Evolutionary conservation across 2,329 filamentous ascomycete species (phyloP), one percentile per base, ranked within the genome.

Genomic region (Bipolaris cookei): DNA sequence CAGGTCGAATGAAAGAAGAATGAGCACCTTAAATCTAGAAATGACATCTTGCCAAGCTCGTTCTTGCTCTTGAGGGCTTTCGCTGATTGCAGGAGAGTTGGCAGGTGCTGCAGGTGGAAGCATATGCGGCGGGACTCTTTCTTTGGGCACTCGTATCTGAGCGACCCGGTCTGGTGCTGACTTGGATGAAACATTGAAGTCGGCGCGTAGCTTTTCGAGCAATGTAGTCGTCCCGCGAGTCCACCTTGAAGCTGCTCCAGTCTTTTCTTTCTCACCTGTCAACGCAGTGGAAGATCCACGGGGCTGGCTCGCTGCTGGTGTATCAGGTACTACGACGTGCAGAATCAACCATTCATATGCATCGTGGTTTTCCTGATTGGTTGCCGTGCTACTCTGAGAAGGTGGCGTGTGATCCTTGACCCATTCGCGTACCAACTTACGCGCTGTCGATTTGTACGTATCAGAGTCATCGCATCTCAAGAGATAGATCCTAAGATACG

Each of bases 381-480:
- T 91, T 18, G 79, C 73, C 6, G 86, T 85, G 50, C 82, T 84
- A 56, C 78, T 81, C 55, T 84, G 80, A 14, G 73, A 72, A 1
- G 86, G 81, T 0, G 85, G 80, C 0, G 86, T 84, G 61, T 96
- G 84, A 6, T 85, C 81, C 76, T 95, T 96, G 68, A 98, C 86
- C 95, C 95, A 99, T 64, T 98, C 93, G 48, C 91, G 86, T 34
- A 99, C 83, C 65, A 91, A 86, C 68, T 90, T 87, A 48, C 92
- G 85, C 6, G 91, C 88, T 11, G 86, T 86, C 1, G 86, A 81
- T 77, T 97, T 98, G 82, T 99, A 99, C 7, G 87, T 87, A 45
- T 99, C 96, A 70, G 92, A 96, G 73, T 99, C 95, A 78, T 98
- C 95, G 78, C 95, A 98, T 70, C 93, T 86, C 51, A 99, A 84